Evolutionary conservation across 2,329 filamentous ascomycete species (phyloP).

Genomic region (Pseudogymnoascus sp.): DNA sequence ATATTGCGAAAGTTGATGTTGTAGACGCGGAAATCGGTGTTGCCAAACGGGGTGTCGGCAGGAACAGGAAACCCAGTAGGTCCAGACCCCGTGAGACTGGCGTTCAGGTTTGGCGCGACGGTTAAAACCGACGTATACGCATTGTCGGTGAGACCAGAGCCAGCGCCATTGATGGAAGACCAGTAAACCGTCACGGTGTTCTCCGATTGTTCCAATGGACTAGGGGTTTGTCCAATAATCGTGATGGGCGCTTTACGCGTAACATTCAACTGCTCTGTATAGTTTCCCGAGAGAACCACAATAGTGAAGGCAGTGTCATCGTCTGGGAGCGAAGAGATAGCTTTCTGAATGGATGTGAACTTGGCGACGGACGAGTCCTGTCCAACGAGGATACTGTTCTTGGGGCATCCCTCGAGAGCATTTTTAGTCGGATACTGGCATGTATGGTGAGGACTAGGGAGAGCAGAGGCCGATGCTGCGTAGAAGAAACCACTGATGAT

Average conservation of each 20-base stretch:
- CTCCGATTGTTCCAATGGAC: constrained; percentile 18
- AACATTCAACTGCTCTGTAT: constrained; percentile 52
- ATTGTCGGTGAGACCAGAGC: constrained; percentile 44
- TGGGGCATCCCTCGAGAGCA: constrained; percentile 34
- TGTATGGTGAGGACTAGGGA: background rate
- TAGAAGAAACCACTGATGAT: background rate
- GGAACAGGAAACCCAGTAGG: constrained; percentile 56
- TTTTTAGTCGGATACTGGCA: constrained; percentile 16
- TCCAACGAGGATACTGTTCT: constrained; percentile 37
- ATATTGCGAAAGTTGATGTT: constrained; percentile 59
- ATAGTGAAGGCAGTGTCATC: constrained; percentile 38
- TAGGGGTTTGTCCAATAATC: constrained; percentile 45
- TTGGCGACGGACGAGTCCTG: constrained; percentile 30
- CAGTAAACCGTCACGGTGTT: constrained; percentile 52
- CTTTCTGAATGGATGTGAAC: constrained; percentile 35
- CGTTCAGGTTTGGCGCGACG: constrained; percentile 56
- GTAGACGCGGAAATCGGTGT: constrained; percentile 56
- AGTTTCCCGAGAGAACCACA: constrained; percentile 52
- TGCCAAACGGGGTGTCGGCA: constrained; percentile 55
- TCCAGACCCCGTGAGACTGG: constrained; percentile 54
- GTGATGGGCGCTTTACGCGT: constrained; percentile 55
- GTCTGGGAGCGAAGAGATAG: constrained; percentile 25
- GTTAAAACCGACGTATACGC: constrained; percentile 55
- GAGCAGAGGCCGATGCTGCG: background rate
- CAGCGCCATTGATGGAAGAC: constrained; percentile 43